Percentiles rank a stretch among this genome's conserved stretches.
Evolutionary conservation across 2,329 filamentous ascomycete genomes (phyloP).

Genomic region (Teratosphaeriaceae sp.): DNA sequence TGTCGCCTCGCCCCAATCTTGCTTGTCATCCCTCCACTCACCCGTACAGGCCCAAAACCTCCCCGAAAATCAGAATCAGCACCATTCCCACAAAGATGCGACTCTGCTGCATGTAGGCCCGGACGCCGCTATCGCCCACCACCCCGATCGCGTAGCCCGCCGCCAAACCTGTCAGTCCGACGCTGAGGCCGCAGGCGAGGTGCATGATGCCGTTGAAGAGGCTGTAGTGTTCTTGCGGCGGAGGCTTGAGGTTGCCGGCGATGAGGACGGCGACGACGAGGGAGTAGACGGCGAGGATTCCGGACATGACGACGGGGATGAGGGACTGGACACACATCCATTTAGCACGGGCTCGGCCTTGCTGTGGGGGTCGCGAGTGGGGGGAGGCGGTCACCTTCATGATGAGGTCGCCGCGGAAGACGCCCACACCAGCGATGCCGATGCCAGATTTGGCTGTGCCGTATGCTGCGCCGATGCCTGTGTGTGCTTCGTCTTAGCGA

Average conservation of each 20-base stretch:
- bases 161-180: constrained; percentile 85
- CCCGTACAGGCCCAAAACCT: constrained; percentile 96
- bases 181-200: constrained; percentile 80
- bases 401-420: constrained; percentile 77
- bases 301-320: constrained; percentile 93
- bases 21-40: constrained; percentile 40
- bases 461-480: constrained; percentile 70
- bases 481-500: no score
- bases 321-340: constrained; percentile 52
- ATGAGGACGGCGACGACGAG: constrained; percentile 96
- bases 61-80: constrained; percentile 94
- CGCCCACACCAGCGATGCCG: constrained; percentile 78
- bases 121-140: constrained; percentile 82
- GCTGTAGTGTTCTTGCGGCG: constrained; percentile 62
- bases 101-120: constrained; percentile 93
- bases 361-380: not conserved
- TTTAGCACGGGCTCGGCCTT: no score
- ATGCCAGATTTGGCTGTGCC: constrained; percentile 85
- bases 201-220: constrained; percentile 94
- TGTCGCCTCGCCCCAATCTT: not conserved
- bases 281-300: constrained; percentile 97
- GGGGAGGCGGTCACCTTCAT: constrained; percentile 65
- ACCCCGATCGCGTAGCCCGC: constrained; percentile 96
- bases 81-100: constrained; percentile 98
- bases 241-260: constrained; percentile 76